A percentile compares a stretch with the other conserved stretches of the same genome.
Conservation (phyloP, 495 filamentous ascomycete genomes). For the Aspergillus funiculosus region DNA sequence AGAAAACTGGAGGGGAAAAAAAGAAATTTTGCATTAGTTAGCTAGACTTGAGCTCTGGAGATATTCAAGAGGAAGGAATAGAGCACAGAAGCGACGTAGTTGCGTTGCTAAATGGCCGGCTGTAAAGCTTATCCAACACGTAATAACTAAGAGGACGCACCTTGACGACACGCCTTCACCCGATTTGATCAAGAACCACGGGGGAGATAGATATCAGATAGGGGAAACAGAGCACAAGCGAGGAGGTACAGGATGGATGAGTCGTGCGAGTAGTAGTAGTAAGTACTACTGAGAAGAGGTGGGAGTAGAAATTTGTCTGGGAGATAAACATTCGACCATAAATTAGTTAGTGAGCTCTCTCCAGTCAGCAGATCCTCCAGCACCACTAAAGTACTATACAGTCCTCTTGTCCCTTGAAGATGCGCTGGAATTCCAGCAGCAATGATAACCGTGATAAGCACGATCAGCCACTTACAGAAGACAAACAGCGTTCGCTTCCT, state of each 20-base stretch:
- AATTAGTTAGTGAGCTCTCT: background rate
- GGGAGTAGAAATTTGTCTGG: background rate
- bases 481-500: background rate
- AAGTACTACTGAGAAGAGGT: background rate
- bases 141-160: slow-evolving; percentile 5
- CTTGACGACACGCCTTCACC: background rate
- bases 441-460: too few species aligned
- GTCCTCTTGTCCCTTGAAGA: too few species aligned
- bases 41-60: background rate
- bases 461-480: slow-evolving; percentile 6
- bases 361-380: slow-evolving; percentile 6
- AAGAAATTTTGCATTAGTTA: background rate
- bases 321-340: slow-evolving; percentile 1
- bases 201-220: background rate
- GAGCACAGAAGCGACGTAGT: background rate
- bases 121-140: slow-evolving; percentile 12
- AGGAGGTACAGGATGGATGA: background rate
- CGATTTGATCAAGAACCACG: background rate
- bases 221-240: background rate
- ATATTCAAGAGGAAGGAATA: background rate
- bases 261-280: too few species aligned
- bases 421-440: too few species aligned
- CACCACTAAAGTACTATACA: too few species aligned
- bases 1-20: background rate
- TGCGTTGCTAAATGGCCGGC: background rate